These are phyloP conservation scores for Celoporthe dispersa DNA, from an alignment of 2,329 filamentous ascomycete genomes.

Conservation along the genomic window DNA sequence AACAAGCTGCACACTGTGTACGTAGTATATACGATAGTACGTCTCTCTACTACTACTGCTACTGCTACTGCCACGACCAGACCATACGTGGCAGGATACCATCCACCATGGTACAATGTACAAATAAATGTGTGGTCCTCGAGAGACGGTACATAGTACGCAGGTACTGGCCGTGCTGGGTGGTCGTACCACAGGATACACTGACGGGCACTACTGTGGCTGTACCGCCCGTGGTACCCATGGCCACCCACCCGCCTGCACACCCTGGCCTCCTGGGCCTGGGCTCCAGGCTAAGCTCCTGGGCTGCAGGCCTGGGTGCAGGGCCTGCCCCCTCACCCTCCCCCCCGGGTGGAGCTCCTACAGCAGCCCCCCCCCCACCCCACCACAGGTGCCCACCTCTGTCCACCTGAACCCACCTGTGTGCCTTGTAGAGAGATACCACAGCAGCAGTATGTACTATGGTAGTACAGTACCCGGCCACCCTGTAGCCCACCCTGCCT, in stretches of 20 bases:
- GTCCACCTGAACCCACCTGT: constrained; percentile 6
- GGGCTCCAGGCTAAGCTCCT: not conserved
- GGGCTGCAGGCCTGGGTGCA: not conserved
- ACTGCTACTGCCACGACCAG: no score
- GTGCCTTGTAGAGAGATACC: not conserved
- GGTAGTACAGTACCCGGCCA: not conserved
- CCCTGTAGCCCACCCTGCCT: not conserved
- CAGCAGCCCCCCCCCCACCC: constrained; percentile 6
- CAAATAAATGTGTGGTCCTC: no score
- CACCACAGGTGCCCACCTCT: constrained; percentile 12
- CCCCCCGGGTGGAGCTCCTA: not conserved
- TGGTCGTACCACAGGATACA: no score
- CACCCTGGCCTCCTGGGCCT: not conserved
- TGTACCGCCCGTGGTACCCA: not conserved
- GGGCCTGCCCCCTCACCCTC: not conserved
- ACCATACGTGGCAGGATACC: no score
- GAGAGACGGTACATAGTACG: not conserved
- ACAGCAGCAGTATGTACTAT: not conserved
- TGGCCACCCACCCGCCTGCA: not conserved
- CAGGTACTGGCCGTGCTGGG: no score
- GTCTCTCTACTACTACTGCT: no score
- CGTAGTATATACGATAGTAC: no score
- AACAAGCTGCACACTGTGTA: no score
- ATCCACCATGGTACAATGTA: no score
- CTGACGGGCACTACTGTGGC: not conserved